Conservation (phyloP, 1,284 basidiomycete species). For the Puccinia novopanici region DNA sequence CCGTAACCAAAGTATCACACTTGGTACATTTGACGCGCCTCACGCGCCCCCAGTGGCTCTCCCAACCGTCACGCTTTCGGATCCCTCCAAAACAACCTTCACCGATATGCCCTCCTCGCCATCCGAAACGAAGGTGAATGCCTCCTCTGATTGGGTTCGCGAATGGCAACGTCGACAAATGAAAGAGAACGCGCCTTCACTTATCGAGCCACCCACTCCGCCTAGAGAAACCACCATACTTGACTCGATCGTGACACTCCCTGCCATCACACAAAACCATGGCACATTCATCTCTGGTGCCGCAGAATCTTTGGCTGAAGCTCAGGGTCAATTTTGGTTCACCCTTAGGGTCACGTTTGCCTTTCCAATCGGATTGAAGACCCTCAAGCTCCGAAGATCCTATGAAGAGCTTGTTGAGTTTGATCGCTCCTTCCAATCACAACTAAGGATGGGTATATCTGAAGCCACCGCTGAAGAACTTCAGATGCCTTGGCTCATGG, state of each 20-base stretch:
- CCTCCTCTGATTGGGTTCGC: slow-evolving; percentile 21
- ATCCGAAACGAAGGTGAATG: not conserved
- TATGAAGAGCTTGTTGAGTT: slow-evolving; percentile 18
- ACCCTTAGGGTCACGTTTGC: slow-evolving; percentile 3
- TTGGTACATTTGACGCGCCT: slow-evolving; percentile 2
- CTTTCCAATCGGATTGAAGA: not conserved
- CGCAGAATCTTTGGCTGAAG: slow-evolving; percentile 16
- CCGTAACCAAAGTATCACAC: not conserved
- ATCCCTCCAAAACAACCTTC: not conserved
- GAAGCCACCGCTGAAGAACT: not conserved
- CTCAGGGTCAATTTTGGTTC: slow-evolving; percentile 14
- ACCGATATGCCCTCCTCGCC: not conserved
- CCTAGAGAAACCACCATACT: not conserved
- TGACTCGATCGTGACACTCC: not conserved
- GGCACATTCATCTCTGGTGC: slow-evolving; percentile 8
- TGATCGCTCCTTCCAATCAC: slow-evolving; percentile 13
- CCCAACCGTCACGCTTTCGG: slow-evolving; percentile 5
- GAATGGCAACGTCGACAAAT: slow-evolving; percentile 27
- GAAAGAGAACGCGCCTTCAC: slow-evolving; percentile 1
- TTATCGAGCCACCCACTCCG: not conserved
- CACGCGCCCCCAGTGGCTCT: not conserved
- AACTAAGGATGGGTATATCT: not conserved
- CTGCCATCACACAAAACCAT: not conserved
- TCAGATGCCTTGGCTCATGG: slow-evolving; percentile 7
- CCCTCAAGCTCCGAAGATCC: not conserved